Conservation (phyloP, 768 basidiomycete genomes). For the Lyophyllum shimeji region DNA sequence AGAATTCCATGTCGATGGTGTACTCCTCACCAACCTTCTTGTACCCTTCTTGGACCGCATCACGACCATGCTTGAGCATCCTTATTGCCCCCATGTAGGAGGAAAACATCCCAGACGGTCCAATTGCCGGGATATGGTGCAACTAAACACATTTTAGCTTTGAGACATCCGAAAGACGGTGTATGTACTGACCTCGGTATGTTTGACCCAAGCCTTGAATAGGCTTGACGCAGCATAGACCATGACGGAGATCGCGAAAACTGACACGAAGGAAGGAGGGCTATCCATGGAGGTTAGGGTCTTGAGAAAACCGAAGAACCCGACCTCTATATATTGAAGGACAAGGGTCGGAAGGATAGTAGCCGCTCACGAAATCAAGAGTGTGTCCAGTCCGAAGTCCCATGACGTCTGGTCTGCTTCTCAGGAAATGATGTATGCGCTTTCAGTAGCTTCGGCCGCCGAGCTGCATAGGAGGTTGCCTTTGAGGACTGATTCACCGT, state of each 20-base stretch:
- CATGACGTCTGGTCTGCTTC: background rate
- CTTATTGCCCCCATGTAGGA: slow-evolving; percentile 29
- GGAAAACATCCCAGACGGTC: slow-evolving; percentile 26
- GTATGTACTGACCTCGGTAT: background rate
- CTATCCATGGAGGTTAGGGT: background rate
- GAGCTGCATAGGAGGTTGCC: too few relatives aligned
- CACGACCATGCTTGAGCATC: slow-evolving; percentile 17
- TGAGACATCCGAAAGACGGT: background rate
- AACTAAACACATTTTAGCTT: slow-evolving; percentile 11
- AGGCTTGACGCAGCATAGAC: slow-evolving; percentile 3
- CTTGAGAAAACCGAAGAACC: background rate
- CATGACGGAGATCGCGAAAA: background rate
- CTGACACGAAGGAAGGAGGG: background rate
- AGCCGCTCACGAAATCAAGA: background rate
- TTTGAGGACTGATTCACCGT: too few relatives aligned
- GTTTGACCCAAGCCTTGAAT: slow-evolving; percentile 3
- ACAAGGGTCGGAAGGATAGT: background rate
- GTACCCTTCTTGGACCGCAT: background rate
- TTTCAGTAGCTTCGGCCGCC: background rate
- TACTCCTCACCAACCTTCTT: background rate
- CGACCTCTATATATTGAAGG: background rate
- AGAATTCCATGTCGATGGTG: background rate
- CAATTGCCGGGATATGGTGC: slow-evolving; percentile 30
- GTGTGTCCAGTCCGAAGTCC: background rate
- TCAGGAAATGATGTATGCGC: too few relatives aligned